Conservation (phyloP, 176 grass and related monocot species). For the Chloris gayana region DNA sequence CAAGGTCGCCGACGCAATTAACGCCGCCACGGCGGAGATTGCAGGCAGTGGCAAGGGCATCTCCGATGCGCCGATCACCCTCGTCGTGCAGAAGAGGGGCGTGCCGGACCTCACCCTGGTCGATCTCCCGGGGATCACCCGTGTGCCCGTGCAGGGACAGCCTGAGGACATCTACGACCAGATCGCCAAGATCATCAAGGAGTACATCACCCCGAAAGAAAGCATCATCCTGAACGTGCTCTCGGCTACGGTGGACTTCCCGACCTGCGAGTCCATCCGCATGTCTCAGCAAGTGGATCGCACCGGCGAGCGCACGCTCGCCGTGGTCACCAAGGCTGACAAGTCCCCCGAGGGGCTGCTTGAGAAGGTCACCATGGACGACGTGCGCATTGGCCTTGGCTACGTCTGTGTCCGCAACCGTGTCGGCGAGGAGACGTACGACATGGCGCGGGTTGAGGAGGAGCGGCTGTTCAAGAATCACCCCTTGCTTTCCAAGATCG, state of each 20-base stretch:
- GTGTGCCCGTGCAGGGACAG: slow-evolving; percentile 52
- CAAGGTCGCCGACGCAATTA: slow-evolving; percentile 41
- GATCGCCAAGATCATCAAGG: slow-evolving; percentile 47
- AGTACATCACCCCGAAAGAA: slow-evolving; percentile 52
- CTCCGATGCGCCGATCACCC: slow-evolving; percentile 58
- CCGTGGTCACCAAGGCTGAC: slow-evolving; percentile 66
- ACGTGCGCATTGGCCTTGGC: slow-evolving; percentile 57
- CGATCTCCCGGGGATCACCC: slow-evolving; percentile 68
- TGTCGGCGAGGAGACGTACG: slow-evolving; percentile 51
- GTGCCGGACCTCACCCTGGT: slow-evolving; percentile 67
- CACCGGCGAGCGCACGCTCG: slow-evolving; percentile 60
- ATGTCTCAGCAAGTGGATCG: slow-evolving; percentile 76
- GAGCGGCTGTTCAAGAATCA: slow-evolving; percentile 30
- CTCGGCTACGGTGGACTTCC: slow-evolving; percentile 63
- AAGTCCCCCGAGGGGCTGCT: slow-evolving; percentile 51
- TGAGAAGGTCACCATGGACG: slow-evolving; percentile 72
- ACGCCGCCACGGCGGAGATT: slow-evolving; percentile 44
- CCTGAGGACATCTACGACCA: slow-evolving; percentile 68
- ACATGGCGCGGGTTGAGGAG: slow-evolving; percentile 39
- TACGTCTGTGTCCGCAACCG: slow-evolving; percentile 83
- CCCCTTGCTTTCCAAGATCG: slow-evolving; percentile 32
- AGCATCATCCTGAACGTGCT: slow-evolving; percentile 82
- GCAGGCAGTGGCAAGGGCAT: slow-evolving; percentile 66
- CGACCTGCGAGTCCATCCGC: slow-evolving; percentile 68
- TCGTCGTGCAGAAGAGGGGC: slow-evolving; percentile 57